Evolutionary conservation across 257 asterid species (phyloP), one percentile per base, ranked within the genome.

Genomic region (Fraxinus quadrangulata): DNA sequence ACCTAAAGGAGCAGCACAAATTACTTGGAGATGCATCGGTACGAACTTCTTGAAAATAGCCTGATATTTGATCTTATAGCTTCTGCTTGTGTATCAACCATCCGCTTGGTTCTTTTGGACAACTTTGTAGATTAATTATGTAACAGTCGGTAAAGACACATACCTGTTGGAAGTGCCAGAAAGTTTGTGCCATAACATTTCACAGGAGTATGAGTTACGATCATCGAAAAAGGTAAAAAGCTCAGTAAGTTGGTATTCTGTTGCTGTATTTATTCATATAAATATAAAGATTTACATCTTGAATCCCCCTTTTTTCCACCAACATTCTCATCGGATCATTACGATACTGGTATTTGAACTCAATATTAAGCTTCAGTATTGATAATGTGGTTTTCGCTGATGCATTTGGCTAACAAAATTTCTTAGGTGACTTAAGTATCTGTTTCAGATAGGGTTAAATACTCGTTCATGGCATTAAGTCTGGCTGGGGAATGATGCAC

Each of bases 161-260:
- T 93, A 93, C 83, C 99, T 93, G 82, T 88, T 95, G 90, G 97
- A 95, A 89, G 91, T 95, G 83, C 99, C 97, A 0, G 98, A 93
- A 84, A 82, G 90, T 80, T 87, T 93, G 87, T 87, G 94, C 77
- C 81, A 81, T 74, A 78, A 81, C 75, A 84, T 87, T 83, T 92
- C 99, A 2, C 85, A 86, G 84, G 98, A 95, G 78, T 95, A 90
- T 17, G 99, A 95, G 84, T 81, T 92, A 74, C 89, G 82, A 71
- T 92, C 99, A 73, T 95, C 99, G 71, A 93, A 90, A 88, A 93
- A 95, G 99, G 99, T 93, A 76, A 45, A 69, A 26, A 63, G 19
- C 6, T 13, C 17, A 26, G 1, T 26, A 13, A 63, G 19, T 26
- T 23, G 33, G 34, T 63, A 26, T 63, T 26, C 69, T 63, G 13